A percentile compares a stretch with the other conserved stretches of the same genome.
phyloP scores from a whole-genome alignment of 2,329 filamentous ascomycete species.

The Fusarium robinianum region DNA sequence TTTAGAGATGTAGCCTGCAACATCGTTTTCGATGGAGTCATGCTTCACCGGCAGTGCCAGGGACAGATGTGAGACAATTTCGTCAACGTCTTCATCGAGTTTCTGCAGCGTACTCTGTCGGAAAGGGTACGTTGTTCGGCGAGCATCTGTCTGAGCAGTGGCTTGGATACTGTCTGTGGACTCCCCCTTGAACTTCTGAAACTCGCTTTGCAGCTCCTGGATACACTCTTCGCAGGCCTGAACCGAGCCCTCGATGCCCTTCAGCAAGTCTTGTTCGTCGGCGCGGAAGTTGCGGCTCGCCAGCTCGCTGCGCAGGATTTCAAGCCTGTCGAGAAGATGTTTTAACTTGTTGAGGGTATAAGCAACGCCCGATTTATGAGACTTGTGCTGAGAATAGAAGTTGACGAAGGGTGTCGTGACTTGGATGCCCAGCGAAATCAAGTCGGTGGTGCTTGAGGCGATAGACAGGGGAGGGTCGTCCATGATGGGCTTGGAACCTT shows the following conservation, averaged over 20 bases:
- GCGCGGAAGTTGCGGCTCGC: slow-evolving; percentile 29
- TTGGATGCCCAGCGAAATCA: slow-evolving; percentile 46
- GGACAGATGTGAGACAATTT: slow-evolving; percentile 38
- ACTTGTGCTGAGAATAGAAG: slow-evolving; percentile 40
- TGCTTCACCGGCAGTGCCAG: slow-evolving; percentile 30
- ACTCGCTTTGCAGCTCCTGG: slow-evolving; percentile 35
- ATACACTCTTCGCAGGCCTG: slow-evolving; percentile 37
- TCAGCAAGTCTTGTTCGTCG: slow-evolving; percentile 25
- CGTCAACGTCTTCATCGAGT: slow-evolving; percentile 44
- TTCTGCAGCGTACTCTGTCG: slow-evolving; percentile 44
- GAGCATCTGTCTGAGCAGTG: slow-evolving; percentile 12
- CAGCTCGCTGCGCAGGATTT: slow-evolving; percentile 23
- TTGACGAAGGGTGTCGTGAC: slow-evolving; percentile 40
- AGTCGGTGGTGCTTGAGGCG: slow-evolving; percentile 35
- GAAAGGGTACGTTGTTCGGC: slow-evolving; percentile 39
- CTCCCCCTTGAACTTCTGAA: slow-evolving; percentile 32
- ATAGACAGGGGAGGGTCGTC: slow-evolving; percentile 21
- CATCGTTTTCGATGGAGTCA: slow-evolving; percentile 9
- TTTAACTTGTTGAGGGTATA: slow-evolving; percentile 35
- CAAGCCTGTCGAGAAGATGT: slow-evolving; percentile 32
- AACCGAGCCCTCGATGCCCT: slow-evolving; percentile 35
- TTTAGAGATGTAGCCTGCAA: slow-evolving; percentile 9
- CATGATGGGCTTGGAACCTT: no score
- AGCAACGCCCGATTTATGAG: slow-evolving; percentile 27
- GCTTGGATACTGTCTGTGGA: not conserved